Conservation (phyloP, 805 yeast genomes). For the Vanderwaltozyma polyspora region DNA sequence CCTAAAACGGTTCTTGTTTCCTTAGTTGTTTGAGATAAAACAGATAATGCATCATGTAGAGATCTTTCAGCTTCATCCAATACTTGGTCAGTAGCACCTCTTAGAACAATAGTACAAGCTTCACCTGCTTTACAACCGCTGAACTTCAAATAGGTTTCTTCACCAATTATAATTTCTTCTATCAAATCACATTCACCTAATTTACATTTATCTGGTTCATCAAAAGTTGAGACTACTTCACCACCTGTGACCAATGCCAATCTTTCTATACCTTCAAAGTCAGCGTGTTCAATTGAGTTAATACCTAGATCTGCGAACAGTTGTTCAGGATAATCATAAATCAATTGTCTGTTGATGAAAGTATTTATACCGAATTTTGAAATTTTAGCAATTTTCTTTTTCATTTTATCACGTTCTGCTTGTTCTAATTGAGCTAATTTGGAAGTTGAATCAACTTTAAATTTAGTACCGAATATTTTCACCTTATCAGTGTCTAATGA, state of each 20-base stretch:
- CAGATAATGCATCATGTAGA: constrained; percentile 91
- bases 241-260: constrained; percentile 95
- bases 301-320: constrained; percentile 78
- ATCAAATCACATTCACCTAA: constrained; percentile 81
- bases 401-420: constrained; percentile 93
- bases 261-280: constrained; percentile 95
- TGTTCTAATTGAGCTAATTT: constrained; percentile 89
- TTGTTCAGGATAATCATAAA: constrained; percentile 97
- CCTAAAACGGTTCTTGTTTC: constrained; percentile 89
- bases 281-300: constrained; percentile 95
- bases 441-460: constrained; percentile 89
- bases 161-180: constrained; percentile 90
- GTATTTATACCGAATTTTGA: constrained; percentile 77
- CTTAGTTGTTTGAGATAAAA: constrained; percentile 84
- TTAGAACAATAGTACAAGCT: constrained; percentile 88
- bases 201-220: constrained; percentile 74
- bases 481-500: constrained; percentile 96
- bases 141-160: constrained; percentile 78
- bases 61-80: constrained; percentile 96
- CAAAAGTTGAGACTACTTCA: constrained; percentile 95
- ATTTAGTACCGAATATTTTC: constrained; percentile 94
- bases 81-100: constrained; percentile 97
- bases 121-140: constrained; percentile 93
- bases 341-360: constrained; percentile 91
- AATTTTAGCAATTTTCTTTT: constrained; percentile 76